These are phyloP conservation scores for Globisporangium polare DNA, from an alignment of 352 stramenopile species.

Conservation along the genomic window DNA sequence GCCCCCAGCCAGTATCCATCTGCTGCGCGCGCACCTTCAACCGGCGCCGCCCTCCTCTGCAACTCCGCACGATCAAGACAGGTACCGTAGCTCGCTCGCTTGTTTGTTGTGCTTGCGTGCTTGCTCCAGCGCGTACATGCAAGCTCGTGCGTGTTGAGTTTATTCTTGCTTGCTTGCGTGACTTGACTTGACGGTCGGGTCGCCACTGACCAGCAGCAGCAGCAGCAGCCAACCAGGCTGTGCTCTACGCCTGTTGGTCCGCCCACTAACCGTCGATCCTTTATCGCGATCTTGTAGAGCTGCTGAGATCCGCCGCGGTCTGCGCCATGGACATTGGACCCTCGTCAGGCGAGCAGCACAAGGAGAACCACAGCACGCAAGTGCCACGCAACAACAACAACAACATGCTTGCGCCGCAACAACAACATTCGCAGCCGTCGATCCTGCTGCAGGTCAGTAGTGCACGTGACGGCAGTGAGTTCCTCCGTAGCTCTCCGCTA, in stretches of 20 bases:
- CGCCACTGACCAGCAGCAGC: neutral
- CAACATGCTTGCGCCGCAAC: conserved; percentile 12
- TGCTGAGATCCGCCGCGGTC: conserved; percentile 3
- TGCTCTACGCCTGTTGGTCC: neutral
- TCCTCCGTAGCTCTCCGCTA: conserved; percentile 14
- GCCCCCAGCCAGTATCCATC: conserved; percentile 6
- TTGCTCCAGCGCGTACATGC: neutral
- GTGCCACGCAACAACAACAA: conserved; percentile 5
- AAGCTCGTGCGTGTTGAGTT: neutral
- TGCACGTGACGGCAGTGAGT: neutral
- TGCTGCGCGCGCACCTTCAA: conserved; percentile 4
- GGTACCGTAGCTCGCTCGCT: neutral
- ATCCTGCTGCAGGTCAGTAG: conserved; percentile 15
- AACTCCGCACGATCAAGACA: neutral
- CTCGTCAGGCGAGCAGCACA: conserved; percentile 13
- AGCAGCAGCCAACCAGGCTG: neutral
- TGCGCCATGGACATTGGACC: conserved; percentile 21
- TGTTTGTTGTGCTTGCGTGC: neutral
- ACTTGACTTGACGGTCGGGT: neutral
- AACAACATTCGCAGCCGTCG: conserved; percentile 2
- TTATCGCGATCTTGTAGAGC: conserved; percentile 11
- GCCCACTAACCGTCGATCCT: neutral
- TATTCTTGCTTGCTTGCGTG: neutral
- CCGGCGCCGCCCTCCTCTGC: neutral
- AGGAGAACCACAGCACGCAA: conserved; percentile 25